These are phyloP conservation scores for Russula emetica DNA, from an alignment of 768 basidiomycete genomes.

Conservation along the genomic window DNA sequence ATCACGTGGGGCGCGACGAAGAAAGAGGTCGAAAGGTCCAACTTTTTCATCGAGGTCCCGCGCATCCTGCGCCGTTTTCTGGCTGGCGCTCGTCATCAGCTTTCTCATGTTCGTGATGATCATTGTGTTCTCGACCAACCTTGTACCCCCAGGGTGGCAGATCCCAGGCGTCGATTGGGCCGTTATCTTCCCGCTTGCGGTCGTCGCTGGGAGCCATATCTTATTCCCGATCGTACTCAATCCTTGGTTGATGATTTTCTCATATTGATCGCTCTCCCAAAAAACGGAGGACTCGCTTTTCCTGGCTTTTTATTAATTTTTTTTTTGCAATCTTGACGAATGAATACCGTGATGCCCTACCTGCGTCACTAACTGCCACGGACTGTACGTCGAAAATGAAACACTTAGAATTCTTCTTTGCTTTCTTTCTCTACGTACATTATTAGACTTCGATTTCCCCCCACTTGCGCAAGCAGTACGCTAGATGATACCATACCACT, in stretches of 20 bases:
- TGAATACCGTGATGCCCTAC: not conserved
- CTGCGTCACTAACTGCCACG: not conserved
- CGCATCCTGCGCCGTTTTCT: constrained; percentile 77
- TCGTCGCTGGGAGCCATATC: constrained; percentile 63
- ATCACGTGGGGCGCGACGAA: constrained; percentile 56
- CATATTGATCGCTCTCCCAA: constrained; percentile 36
- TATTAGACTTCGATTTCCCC: not conserved
- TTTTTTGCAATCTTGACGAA: not conserved
- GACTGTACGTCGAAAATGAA: not conserved
- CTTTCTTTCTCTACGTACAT: not conserved
- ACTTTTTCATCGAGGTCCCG: constrained; percentile 89
- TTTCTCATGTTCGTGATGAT: constrained; percentile 50
- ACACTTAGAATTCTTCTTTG: not conserved
- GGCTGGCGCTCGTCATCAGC: constrained; percentile 56
- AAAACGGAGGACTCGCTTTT: not conserved
- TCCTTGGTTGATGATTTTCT: constrained; percentile 86
- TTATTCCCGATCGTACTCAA: constrained; percentile 83
- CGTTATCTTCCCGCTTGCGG: constrained; percentile 66
- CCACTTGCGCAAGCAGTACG: not conserved
- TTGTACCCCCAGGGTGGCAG: constrained; percentile 62
- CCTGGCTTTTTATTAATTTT: not conserved
- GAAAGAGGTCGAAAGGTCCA: constrained; percentile 84
- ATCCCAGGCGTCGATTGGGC: constrained; percentile 65
- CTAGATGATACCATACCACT: not conserved
- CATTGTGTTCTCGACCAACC: constrained; percentile 47